A percentile compares a stretch with the other conserved stretches of the same genome.
Conservation (phyloP, 2,329 filamentous ascomycete species). For the Aspergillus caelatus region DNA sequence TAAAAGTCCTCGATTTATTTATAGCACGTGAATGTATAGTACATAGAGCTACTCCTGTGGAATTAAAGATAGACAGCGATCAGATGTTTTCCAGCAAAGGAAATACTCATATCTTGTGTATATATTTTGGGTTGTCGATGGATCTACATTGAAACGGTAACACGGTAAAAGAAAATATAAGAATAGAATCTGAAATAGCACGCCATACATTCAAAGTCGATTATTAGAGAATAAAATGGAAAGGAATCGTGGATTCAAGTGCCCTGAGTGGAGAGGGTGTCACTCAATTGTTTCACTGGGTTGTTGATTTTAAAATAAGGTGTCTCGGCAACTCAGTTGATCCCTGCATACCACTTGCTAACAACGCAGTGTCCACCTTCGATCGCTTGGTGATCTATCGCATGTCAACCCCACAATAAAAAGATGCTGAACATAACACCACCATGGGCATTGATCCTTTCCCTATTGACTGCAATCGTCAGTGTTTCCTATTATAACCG, state of each 20-base stretch:
- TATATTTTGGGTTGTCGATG: neutral
- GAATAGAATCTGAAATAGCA: neutral
- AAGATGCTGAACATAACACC: constrained; percentile 11
- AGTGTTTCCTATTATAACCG: constrained; percentile 13
- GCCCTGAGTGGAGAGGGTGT: neutral
- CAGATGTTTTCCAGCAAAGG: neutral
- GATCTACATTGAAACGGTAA: neutral
- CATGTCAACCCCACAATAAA: neutral
- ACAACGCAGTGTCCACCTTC: neutral
- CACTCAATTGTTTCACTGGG: neutral
- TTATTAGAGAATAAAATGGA: neutral
- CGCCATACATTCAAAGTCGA: neutral
- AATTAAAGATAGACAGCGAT: neutral
- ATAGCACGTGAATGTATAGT: constrained; percentile 35
- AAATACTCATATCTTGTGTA: neutral
- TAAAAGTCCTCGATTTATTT: constrained; percentile 44
- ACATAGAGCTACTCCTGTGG: neutral
- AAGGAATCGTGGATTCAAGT: neutral
- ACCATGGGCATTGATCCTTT: constrained; percentile 5
- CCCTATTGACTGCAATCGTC: constrained; percentile 15
- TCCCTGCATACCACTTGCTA: neutral
- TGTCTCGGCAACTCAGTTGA: neutral
- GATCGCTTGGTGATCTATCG: too few species aligned
- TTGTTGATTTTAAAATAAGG: neutral
- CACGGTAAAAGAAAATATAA: neutral